These are phyloP conservation scores for Microcyclosporella mali DNA, from an alignment of 2,329 filamentous ascomycete genomes.

Conservation along the genomic window DNA sequence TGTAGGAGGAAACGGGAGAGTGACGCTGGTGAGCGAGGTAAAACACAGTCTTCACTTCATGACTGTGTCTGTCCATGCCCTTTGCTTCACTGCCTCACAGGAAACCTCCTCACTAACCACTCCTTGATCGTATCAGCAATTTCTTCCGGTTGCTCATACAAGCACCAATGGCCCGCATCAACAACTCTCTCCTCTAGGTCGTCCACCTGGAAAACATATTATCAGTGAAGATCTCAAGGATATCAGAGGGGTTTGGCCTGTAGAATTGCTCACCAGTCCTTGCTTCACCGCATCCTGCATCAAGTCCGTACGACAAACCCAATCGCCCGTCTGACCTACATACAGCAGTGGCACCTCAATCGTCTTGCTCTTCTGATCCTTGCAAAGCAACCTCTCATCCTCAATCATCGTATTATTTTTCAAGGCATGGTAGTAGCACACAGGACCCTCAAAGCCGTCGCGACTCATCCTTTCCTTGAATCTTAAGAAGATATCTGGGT, in stretches of 20 bases:
- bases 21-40: no score
- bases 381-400: slow-evolving; percentile 21
- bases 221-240: no score
- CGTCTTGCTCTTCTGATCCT: slow-evolving; percentile 25
- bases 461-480: slow-evolving; percentile 33
- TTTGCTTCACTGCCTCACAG: slow-evolving; percentile 14
- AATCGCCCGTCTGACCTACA: slow-evolving; percentile 28
- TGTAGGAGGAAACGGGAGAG: no score
- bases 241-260: no score
- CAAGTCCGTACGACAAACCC: slow-evolving; percentile 22
- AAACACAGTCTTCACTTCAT: no score
- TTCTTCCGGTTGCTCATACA: slow-evolving; percentile 27
- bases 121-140: slow-evolving; percentile 18
- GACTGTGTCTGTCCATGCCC: no score
- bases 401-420: slow-evolving; percentile 26
- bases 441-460: slow-evolving; percentile 28
- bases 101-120: slow-evolving; percentile 30
- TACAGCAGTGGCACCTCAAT: slow-evolving; percentile 29
- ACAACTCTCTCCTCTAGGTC: slow-evolving; percentile 19
- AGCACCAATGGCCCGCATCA: slow-evolving; percentile 24
- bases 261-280: no score
- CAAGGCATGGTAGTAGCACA: slow-evolving; percentile 35
- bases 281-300: slow-evolving; percentile 19
- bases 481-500: slow-evolving; percentile 25
- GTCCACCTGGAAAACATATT: no score